Evolutionary conservation across 768 basidiomycete genomes (phyloP).

Genomic region (Termitomyces sp.): DNA sequence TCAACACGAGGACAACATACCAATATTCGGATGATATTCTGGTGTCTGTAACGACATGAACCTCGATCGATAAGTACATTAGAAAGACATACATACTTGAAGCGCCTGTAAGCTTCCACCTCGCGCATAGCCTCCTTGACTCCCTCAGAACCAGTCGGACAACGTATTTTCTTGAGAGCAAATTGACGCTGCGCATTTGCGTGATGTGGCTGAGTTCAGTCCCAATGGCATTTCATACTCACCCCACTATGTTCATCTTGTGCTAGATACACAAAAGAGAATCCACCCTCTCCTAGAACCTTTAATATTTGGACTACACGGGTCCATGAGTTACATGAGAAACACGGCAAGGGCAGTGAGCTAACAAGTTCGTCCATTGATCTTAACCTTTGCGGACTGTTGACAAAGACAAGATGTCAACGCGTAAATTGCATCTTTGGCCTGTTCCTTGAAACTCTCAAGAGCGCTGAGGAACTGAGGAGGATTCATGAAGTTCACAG

Average conservation of each 20-base stretch:
- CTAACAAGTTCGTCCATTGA: slow-evolving; percentile 92
- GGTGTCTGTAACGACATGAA: slow-evolving; percentile 52
- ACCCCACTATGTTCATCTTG: slow-evolving; percentile 86
- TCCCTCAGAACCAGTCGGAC: slow-evolving; percentile 82
- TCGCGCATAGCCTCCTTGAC: slow-evolving; percentile 89
- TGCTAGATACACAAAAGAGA: slow-evolving; percentile 86
- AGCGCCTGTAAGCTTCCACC: slow-evolving; percentile 90
- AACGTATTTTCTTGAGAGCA: slow-evolving; percentile 95
- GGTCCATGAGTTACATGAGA: slow-evolving; percentile 7
- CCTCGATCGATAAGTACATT: neutral
- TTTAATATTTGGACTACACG: slow-evolving; percentile 80
- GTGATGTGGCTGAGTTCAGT: neutral
- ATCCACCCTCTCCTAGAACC: slow-evolving; percentile 94
- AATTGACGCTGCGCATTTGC: slow-evolving; percentile 67
- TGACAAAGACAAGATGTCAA: slow-evolving; percentile 78
- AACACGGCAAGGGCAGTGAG: slow-evolving; percentile 13
- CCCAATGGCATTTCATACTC: slow-evolving; percentile 18
- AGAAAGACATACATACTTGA: slow-evolving; percentile 67
- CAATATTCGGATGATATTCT: slow-evolving; percentile 94
- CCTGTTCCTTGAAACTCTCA: slow-evolving; percentile 63
- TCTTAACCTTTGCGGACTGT: slow-evolving; percentile 84
- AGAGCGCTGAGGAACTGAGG: slow-evolving; percentile 41
- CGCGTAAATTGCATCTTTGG: slow-evolving; percentile 79
- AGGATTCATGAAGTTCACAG: slow-evolving; percentile 18
- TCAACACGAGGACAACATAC: slow-evolving; percentile 27